These are phyloP conservation scores for Wickerhamiella qilinensis DNA, from an alignment of 805 yeast genomes.

Conservation along the genomic window DNA sequence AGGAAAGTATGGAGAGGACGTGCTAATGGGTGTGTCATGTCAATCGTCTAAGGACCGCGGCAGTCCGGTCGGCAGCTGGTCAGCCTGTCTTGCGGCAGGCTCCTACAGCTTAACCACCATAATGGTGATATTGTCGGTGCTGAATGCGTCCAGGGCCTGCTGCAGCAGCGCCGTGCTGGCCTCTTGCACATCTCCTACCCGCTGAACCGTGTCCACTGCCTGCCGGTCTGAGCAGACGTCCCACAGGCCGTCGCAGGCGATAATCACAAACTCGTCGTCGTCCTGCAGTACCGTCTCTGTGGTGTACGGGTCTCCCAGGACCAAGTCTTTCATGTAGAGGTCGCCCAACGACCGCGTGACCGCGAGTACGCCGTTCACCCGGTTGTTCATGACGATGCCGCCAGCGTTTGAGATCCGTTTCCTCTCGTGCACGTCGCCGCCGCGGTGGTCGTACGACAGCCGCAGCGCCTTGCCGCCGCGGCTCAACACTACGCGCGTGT, in stretches of 20 bases:
- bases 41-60: too few relatives aligned
- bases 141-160: conserved; percentile 58
- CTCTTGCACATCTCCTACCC: conserved; percentile 34
- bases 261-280: conserved; percentile 61
- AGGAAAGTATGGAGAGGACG: too few relatives aligned
- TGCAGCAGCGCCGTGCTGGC: conserved; percentile 57
- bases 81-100: too few relatives aligned
- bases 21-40: too few relatives aligned
- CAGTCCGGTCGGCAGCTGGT: too few relatives aligned
- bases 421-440: conserved; percentile 63
- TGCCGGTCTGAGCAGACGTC: conserved; percentile 76
- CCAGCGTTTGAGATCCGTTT: conserved; percentile 63
- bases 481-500: conserved; percentile 65
- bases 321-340: conserved; percentile 76
- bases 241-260: conserved; percentile 97
- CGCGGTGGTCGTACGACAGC: conserved; percentile 85
- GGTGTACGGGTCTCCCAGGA: conserved; percentile 82
- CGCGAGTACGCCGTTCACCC: conserved; percentile 93
- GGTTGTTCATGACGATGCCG: conserved; percentile 72
- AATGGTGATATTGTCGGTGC: conserved; percentile 85
- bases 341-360: conserved; percentile 91
- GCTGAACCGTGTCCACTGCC: conserved; percentile 59
- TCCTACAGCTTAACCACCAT: conserved; percentile 61
- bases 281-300: conserved; percentile 61
- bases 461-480: conserved; percentile 63